Conservation (phyloP, 495 filamentous ascomycete genomes). For the Lophiotrema nucula region DNA sequence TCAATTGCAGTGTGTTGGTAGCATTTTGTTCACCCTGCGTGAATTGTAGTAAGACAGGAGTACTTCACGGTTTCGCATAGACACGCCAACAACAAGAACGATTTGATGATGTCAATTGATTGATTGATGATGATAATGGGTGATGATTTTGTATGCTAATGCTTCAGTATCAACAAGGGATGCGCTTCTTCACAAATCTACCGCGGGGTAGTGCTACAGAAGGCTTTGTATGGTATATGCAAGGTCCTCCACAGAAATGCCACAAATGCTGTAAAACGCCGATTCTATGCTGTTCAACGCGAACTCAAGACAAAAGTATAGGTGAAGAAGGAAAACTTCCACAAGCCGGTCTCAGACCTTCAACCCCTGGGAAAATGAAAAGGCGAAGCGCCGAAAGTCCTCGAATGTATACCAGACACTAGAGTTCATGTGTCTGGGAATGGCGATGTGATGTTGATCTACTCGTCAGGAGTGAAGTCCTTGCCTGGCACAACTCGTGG, state of each 20-base stretch:
- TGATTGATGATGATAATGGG: not conserved
- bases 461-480: not conserved
- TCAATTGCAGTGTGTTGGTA: not conserved
- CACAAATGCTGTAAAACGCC: not conserved
- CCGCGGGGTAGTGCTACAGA: too few relatives aligned
- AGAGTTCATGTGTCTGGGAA: not conserved
- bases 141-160: not conserved
- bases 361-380: not conserved
- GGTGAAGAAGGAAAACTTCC: not conserved
- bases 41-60: not conserved
- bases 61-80: not conserved
- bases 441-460: not conserved
- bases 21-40: not conserved
- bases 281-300: not conserved
- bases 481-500: conserved; percentile 8
- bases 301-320: not conserved
- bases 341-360: not conserved
- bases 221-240: not conserved
- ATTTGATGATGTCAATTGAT: not conserved
- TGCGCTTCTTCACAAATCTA: too few relatives aligned
- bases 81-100: not conserved
- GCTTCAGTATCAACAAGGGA: not conserved
- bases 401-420: not conserved
- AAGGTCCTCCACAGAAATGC: not conserved
- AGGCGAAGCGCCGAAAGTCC: not conserved